A percentile compares a stretch with the other conserved stretches of the same genome.
Conservation (phyloP, 2,329 filamentous ascomycete genomes). For the Dactylellina drechsleri region DNA sequence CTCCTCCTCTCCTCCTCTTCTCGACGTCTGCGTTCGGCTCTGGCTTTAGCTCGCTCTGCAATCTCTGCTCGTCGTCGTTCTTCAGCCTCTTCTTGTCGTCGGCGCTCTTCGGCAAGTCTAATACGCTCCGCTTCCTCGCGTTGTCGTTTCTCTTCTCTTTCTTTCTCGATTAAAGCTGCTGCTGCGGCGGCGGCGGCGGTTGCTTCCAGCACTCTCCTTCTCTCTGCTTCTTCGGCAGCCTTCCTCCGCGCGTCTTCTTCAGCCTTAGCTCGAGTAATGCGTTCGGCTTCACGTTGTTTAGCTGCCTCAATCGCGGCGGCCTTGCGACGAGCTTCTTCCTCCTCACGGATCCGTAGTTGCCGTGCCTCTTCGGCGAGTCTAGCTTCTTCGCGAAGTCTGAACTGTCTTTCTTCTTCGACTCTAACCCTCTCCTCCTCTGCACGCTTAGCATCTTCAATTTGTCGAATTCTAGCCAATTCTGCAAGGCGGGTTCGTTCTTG, state of each 20-base stretch:
- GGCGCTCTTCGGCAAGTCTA: constrained; percentile 31
- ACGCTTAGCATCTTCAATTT: constrained; percentile 29
- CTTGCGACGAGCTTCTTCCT: constrained; percentile 43
- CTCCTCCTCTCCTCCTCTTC: constrained; percentile 29
- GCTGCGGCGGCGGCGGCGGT: constrained; percentile 31
- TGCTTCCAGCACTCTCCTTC: constrained; percentile 26
- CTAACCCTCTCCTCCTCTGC: constrained; percentile 21
- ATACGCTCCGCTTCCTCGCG: constrained; percentile 47
- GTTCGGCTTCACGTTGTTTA: constrained; percentile 42
- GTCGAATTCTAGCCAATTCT: constrained; percentile 9
- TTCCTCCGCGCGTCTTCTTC: constrained; percentile 28
- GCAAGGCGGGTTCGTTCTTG: no score
- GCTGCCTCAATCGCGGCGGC: constrained; percentile 32
- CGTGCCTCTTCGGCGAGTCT: constrained; percentile 32
- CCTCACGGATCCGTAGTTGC: constrained; percentile 21
- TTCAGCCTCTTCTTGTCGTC: constrained; percentile 41
- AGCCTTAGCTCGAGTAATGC: constrained; percentile 21
- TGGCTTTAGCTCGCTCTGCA: constrained; percentile 35
- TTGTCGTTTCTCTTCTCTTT: constrained; percentile 40
- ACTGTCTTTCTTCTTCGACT: constrained; percentile 27
- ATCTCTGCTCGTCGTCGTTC: constrained; percentile 43
- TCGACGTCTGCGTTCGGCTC: constrained; percentile 37
- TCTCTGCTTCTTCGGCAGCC: constrained; percentile 24
- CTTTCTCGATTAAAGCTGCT: constrained; percentile 27
- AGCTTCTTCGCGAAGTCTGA: constrained; percentile 23